Base-by-base conservation (phyloP, 2,329 filamentous ascomycete genomes). In the Mycosphaerella sp. region DNA sequence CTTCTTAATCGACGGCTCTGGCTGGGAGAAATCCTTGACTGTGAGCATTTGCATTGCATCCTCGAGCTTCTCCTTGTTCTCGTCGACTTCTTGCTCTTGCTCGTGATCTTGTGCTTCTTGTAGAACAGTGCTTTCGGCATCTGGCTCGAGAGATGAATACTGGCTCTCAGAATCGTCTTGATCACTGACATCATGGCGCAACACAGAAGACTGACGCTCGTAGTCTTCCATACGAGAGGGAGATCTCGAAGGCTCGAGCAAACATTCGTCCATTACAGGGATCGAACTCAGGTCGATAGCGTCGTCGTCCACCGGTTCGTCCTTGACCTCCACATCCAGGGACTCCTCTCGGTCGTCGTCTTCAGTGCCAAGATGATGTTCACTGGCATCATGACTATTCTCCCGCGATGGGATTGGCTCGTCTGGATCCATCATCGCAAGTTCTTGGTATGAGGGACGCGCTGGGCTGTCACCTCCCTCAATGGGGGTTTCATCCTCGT, bases 381-480 rank as follows among this genome's bases (percentile, higher is more conserved):
- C 59, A 48, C 61, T 64, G 9, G 58, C 65, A 54, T 68, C 66
- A 5, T 59, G 55, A 52, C 64, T 67, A 60, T 83, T 83, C 71
- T 96, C 92, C 11, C 89, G 85, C 36, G 89, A 95, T 17, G 89
- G 91, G 62, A 96, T 89, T 0, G 92, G 88, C 40, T 93, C 81
- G 69, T 97, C 92, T 6, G 92, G 92, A 67, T 97, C 90, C 56
- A 89, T 78, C 53, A 72, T 71, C 14, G 73, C 74, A 32, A 82
- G 74, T 46, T 81, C 72, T 40, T 70, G 72, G 55, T 76, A 74
- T 54, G 61, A 60, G 12, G 64, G 66, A 23, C 64, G 51, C 39
- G 45, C 56, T 45, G 57, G 56, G 40, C 54, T 56, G 14, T 61
- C 56, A 38, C 62, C 62, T 10, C 29, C 50, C 11, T 53, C 56